phyloP scores from a whole-genome alignment of 805 yeast genomes.

The Pichia sporocuriosa region DNA sequence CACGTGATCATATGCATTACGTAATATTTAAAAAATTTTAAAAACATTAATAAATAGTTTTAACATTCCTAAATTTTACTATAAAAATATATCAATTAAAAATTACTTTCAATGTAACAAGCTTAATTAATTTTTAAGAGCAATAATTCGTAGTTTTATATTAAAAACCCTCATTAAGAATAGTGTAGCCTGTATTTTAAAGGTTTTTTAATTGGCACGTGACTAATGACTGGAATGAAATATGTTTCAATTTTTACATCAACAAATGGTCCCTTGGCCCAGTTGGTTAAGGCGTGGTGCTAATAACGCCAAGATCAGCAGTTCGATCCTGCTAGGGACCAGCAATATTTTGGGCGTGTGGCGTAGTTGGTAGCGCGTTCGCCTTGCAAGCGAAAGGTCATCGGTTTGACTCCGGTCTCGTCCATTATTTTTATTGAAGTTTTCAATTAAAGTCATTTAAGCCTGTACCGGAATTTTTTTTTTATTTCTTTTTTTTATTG shows the following conservation, averaged over 20 bases:
- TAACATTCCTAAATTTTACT: too few species aligned
- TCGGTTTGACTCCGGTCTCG: slow-evolving; percentile 76
- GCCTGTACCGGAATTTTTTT: neutral
- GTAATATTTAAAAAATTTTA: too few species aligned
- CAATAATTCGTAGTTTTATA: too few species aligned
- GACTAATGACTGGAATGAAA: neutral
- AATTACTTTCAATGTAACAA: too few species aligned
- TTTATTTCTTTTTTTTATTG: neutral
- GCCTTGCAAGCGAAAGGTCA: slow-evolving; percentile 79
- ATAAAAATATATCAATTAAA: too few species aligned
- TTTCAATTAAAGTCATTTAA: neutral
- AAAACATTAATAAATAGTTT: too few species aligned
- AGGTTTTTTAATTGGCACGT: neutral
- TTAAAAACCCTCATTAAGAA: too few species aligned
- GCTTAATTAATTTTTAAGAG: too few species aligned
- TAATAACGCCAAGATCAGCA: slow-evolving; percentile 59
- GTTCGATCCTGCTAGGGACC: slow-evolving; percentile 88
- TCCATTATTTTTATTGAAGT: slow-evolving; percentile 34
- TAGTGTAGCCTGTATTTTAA: too few species aligned
- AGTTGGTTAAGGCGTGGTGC: slow-evolving; percentile 41
- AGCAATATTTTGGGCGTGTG: slow-evolving; percentile 54
- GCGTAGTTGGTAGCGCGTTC: slow-evolving; percentile 82
- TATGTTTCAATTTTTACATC: too few species aligned
- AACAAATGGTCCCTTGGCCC: slow-evolving; percentile 34
- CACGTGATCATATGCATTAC: too few species aligned